Conservation (phyloP, 768 basidiomycete species). For the Porpolomopsis calyptriformis region DNA sequence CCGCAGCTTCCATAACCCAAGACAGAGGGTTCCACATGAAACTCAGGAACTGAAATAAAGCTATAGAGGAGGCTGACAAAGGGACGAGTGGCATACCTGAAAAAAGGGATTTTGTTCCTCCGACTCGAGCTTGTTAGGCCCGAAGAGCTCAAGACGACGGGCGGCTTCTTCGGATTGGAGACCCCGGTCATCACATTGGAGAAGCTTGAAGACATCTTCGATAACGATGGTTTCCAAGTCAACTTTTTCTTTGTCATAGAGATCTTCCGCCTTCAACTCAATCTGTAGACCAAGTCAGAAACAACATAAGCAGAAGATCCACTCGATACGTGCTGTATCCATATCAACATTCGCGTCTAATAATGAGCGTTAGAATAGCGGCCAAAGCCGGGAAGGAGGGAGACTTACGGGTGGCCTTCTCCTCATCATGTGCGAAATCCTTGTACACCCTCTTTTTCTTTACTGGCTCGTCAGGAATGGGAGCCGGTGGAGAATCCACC, state of each 20-base stretch:
- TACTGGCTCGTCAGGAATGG: conserved; percentile 23
- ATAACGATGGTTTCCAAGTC: conserved; percentile 95
- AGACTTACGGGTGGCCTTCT: conserved; percentile 56
- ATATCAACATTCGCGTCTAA: conserved; percentile 82
- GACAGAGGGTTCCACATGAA: conserved; percentile 99
- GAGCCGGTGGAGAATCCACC: conserved; percentile 10
- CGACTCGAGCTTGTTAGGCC: conserved; percentile 87
- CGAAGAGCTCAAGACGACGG: conserved; percentile 86
- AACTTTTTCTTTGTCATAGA: conserved; percentile 99
- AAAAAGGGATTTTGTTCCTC: conserved; percentile 89
- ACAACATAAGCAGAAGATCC: conserved; percentile 1
- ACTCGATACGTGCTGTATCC: conserved; percentile 44
- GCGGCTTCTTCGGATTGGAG: conserved; percentile 61
- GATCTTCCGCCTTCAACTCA: conserved; percentile 83
- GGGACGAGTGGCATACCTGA: conserved; percentile 40
- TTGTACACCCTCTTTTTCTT: conserved; percentile 78
- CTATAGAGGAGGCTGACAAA: conserved; percentile 3
- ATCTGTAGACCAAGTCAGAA: conserved; percentile 37
- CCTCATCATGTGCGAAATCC: conserved; percentile 68
- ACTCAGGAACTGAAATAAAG: conserved; percentile 54
- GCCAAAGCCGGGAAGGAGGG: conserved; percentile 2
- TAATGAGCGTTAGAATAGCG: conserved; percentile 9
- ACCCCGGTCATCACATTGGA: conserved; percentile 83
- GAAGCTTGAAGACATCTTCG: conserved; percentile 92
- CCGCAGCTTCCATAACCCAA: conserved; percentile 99